phyloP scores from a whole-genome alignment of 1,284 basidiomycete genomes.

The Ceratobasidium sp. region DNA sequence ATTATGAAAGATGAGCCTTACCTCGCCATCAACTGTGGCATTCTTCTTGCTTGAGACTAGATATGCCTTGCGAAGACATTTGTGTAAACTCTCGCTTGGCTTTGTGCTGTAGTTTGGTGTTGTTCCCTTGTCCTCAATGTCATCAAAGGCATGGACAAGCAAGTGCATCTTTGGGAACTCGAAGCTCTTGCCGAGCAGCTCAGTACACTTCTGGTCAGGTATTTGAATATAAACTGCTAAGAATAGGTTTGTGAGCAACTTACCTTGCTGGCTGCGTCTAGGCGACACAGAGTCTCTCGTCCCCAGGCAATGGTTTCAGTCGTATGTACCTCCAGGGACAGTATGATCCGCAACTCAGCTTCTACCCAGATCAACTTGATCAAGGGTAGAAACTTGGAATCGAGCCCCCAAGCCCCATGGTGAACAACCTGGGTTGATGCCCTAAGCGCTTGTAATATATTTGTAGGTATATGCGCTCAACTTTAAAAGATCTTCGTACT shows the following conservation, averaged over 20 bases:
- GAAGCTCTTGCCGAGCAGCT: neutral
- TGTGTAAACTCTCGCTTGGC: neutral
- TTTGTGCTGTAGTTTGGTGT: slow-evolving; percentile 5
- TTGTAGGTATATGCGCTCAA: neutral
- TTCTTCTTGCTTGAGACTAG: neutral
- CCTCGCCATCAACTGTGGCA: neutral
- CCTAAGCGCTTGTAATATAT: no score
- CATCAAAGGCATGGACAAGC: neutral
- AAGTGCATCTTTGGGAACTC: slow-evolving; percentile 6
- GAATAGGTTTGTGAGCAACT: neutral
- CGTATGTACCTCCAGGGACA: neutral
- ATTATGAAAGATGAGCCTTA: neutral
- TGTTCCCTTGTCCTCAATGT: neutral
- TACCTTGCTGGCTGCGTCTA: neutral
- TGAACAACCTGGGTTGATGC: neutral
- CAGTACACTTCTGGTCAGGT: neutral
- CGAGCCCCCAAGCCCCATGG: neutral
- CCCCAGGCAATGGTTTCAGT: neutral
- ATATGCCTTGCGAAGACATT: neutral
- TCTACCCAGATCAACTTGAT: neutral
- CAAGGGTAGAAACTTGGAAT: neutral
- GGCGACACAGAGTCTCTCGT: neutral
- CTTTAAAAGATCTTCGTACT: neutral
- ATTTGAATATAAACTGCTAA: neutral
- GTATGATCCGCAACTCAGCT: neutral